Base-by-base conservation (phyloP, 495 filamentous ascomycete species). In the Chaetomium fimeti region DNA sequence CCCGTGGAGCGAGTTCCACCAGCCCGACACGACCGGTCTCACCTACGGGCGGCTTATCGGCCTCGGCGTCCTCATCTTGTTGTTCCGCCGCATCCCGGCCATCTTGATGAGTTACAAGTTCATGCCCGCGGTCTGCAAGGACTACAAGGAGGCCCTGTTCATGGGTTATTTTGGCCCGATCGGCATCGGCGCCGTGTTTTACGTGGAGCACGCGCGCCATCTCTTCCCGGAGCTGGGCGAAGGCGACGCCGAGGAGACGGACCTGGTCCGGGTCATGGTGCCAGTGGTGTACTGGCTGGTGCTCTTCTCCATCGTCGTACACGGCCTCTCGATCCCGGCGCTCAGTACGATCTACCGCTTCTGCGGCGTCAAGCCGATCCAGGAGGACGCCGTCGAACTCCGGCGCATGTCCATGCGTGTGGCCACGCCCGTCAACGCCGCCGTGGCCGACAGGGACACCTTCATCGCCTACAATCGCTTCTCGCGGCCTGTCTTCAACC, bases 141-240 rank as follows among this genome's bases (percentile, higher is more conserved):
- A 63, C 76, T 82, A 51, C 86, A 74, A 71, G 61, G 75, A 93
- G 62, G 90, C 91, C 4, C 72, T 88, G 6, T 93, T 94, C 65
- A 89, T 92, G 60, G 92, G 92, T 13, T 93, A 93, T 75, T 96
- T 97, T 71, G 91, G 91, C 2, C 92, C 92, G 5, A 94, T 97
- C 63, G 92, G 92, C 22, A 90, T 93, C 25, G 88, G 88, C 36
- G 90, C 92, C 2, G 81, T 95, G 40, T 95, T 94, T 76, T 96
- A 97, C 73, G 83, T 94, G 15, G 81, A 86, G 67, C 83, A 86
- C 68, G 79, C 84, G 0, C 80, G 81, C 28, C 72, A 83, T 59
- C 73, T 87, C 25, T 84, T 86, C 60, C 82, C 82, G 5, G 73
- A 78, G 40, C 78, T 77, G 7, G 78, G 80, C 11, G 56, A 78